Evolutionary conservation across 306 rosid species (phyloP).

Genomic region (Alnus glutinosa): DNA sequence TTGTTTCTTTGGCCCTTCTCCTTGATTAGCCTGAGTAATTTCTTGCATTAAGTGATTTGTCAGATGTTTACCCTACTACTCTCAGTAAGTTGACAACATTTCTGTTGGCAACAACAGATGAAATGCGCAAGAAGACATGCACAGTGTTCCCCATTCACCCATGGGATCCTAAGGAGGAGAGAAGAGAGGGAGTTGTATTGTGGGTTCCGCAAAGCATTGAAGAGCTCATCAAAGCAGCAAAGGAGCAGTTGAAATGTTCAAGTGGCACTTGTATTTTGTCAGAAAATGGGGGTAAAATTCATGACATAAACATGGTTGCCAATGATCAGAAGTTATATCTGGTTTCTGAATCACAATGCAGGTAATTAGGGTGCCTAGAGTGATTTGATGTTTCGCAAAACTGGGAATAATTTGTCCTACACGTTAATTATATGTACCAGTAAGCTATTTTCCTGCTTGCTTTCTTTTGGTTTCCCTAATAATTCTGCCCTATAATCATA

Average conservation of each 20-base stretch:
- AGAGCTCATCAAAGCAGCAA: slow-evolving; percentile 36
- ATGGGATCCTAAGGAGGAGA: slow-evolving; percentile 30
- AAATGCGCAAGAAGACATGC: slow-evolving; percentile 35
- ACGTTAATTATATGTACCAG: not conserved
- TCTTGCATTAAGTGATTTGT: not conserved
- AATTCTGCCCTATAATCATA: too few species aligned
- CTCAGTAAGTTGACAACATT: slow-evolving; percentile 6
- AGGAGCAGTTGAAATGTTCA: slow-evolving; percentile 20
- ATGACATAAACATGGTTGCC: slow-evolving; percentile 32
- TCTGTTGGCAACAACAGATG: slow-evolving; percentile 22
- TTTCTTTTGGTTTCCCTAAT: too few species aligned
- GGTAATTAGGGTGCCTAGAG: not conserved
- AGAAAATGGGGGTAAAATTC: slow-evolving; percentile 42
- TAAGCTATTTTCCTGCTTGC: not conserved
- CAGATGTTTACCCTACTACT: not conserved
- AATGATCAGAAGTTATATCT: slow-evolving; percentile 41
- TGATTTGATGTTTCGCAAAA: not conserved
- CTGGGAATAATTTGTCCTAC: not conserved
- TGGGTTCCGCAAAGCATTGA: slow-evolving; percentile 46
- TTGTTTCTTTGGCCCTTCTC: not conserved
- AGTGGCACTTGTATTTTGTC: slow-evolving; percentile 29
- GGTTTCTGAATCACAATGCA: slow-evolving; percentile 17
- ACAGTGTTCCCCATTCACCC: slow-evolving; percentile 46
- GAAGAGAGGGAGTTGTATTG: slow-evolving; percentile 34
- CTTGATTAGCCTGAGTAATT: not conserved